Evolutionary conservation across 192 early-diverging fungal genomes (phyloP).

Genomic region (Backusella mclennaniae): DNA sequence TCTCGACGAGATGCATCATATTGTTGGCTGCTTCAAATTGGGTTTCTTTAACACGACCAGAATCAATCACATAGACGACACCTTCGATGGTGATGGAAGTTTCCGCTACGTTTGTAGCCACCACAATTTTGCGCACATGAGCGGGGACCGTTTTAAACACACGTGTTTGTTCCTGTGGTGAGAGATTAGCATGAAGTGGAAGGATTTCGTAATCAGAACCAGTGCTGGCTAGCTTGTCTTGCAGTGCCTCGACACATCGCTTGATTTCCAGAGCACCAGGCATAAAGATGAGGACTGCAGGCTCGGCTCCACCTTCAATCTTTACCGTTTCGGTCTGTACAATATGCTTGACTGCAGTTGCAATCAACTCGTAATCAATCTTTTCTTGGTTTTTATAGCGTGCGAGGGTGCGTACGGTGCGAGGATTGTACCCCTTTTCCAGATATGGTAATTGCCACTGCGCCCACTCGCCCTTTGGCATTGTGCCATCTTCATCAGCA

Average conservation of each 20-base stretch:
- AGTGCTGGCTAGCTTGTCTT: conserved; percentile 2
- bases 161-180: conserved; percentile 62
- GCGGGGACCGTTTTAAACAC: conserved; percentile 58
- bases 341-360: conserved; percentile 58
- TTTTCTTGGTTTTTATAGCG: conserved; percentile 44
- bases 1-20: conserved; percentile 58
- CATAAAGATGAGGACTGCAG: conserved; percentile 68
- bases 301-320: conserved; percentile 40
- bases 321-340: conserved; percentile 45
- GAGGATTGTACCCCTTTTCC: conserved; percentile 38
- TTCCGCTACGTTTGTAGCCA: conserved; percentile 82
- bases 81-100: conserved; percentile 84
- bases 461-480: conserved; percentile 34
- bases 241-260: conserved; percentile 59
- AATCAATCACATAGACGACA: conserved; percentile 69
- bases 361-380: conserved; percentile 64
- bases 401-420: conserved; percentile 34
- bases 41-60: conserved; percentile 65
- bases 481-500: conserved; percentile 29
- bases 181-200: conserved; percentile 64
- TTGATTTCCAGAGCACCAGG: conserved; percentile 76
- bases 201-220: conserved; percentile 26
- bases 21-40: conserved; percentile 51
- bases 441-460: conserved; percentile 39
- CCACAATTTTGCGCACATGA: conserved; percentile 66